A percentile compares a stretch with the other conserved stretches of the same genome.
These are phyloP conservation scores for Puccinia coronata DNA, from an alignment of 1,284 basidiomycete species.

Conservation along the genomic window DNA sequence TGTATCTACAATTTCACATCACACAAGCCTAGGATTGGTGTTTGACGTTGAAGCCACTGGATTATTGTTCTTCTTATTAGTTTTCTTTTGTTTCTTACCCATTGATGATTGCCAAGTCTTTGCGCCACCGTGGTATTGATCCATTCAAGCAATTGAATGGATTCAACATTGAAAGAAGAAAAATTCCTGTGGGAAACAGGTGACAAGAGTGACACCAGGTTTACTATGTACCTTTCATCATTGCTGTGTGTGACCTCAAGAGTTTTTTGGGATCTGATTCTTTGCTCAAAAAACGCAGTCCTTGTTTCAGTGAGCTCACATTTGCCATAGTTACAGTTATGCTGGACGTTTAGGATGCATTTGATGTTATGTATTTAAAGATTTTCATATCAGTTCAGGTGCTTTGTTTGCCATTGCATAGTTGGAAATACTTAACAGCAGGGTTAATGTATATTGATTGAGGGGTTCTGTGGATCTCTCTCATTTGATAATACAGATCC, in stretches of 20 bases:
- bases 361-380: background rate
- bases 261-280: background rate
- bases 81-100: background rate
- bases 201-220: background rate
- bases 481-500: background rate
- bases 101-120: background rate
- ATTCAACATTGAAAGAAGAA: background rate
- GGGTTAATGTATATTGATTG: background rate
- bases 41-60: background rate
- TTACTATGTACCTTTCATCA: background rate
- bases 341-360: background rate
- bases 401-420: too few relatives aligned
- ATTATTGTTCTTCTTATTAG: background rate
- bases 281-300: background rate
- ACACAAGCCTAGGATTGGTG: background rate
- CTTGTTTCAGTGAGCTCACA: background rate
- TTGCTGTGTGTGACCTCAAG: background rate
- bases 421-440: background rate
- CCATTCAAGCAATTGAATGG: background rate
- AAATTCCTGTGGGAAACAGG: background rate
- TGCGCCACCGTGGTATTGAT: background rate
- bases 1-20: too few relatives aligned
- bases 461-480: background rate
- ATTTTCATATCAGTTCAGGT: too few relatives aligned
- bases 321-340: background rate